A percentile compares a stretch with the other conserved stretches of the same genome.
Evolutionary conservation across 345 rosid genomes (phyloP).

Genomic region (Eucalyptus cloeziana): DNA sequence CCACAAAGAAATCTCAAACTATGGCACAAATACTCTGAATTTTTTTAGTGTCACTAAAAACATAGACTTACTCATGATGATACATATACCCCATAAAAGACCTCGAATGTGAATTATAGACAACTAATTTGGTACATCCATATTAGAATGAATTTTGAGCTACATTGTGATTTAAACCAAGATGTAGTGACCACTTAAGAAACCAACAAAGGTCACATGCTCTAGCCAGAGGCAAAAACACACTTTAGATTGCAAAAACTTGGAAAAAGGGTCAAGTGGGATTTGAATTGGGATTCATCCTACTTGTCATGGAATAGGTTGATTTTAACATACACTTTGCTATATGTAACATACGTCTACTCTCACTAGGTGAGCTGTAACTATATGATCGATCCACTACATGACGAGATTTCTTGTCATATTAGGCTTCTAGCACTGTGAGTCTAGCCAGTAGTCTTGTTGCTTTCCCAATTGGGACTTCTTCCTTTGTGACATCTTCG

Average conservation of each 20-base stretch:
- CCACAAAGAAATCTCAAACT: not conserved
- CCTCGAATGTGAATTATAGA: accelerated
- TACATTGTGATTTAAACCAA: not conserved
- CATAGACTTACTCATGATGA: not conserved
- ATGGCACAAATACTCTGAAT: not conserved
- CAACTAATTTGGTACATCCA: not conserved
- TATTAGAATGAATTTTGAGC: not conserved
- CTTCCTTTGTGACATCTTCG: not conserved
- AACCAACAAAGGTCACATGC: not conserved
- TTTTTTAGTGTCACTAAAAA: not conserved
- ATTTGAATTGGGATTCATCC: not conserved
- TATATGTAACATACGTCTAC: not conserved
- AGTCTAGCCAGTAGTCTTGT: not conserved
- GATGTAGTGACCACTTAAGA: not conserved
- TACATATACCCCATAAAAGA: not conserved
- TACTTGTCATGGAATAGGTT: not conserved
- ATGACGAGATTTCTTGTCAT: not conserved
- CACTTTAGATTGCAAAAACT: not conserved
- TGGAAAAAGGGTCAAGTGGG: not conserved
- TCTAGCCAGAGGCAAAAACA: not conserved
- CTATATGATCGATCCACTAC: not conserved
- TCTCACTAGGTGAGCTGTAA: not conserved
- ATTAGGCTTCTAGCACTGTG: not conserved
- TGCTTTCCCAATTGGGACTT: not conserved
- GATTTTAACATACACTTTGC: not conserved